Evolutionary conservation across 2,329 filamentous ascomycete genomes (phyloP), one percentile per base, ranked within the genome.

Genomic region (Westerdykella ornata): DNA sequence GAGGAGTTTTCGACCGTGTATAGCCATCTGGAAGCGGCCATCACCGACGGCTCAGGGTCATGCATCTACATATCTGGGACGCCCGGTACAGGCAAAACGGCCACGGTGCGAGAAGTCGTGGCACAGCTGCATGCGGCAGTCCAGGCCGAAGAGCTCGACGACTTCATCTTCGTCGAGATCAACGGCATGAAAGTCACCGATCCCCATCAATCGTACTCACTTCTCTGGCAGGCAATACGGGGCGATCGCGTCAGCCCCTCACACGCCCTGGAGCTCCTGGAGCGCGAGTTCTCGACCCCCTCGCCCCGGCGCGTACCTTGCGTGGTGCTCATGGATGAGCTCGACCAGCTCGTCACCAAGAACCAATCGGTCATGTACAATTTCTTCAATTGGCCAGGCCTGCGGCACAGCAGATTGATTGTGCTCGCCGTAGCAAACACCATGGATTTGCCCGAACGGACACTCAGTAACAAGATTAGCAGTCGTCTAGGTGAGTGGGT

Each of bases 341-440:
- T 98, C 36, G 92, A 98, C 63, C 92, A 98, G 68, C 78, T 98
- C 6, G 94, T 98, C 4, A 98, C 92, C 11, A 92, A 90, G 60
- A 97, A 95, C 58, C 94, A 98, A 65, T 90, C 87, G n/a, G 92
- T 98, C 68, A 98, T 98, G 92, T 98, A 98, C 71, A 98, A 98
- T 67, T 98, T 98, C 67, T 98, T 98, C 77, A 98, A 98, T 61
- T 98, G 92, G 92, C 92, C 92, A 3, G 85, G 87, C 9, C 73
- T 97, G 40, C 80, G 86, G 37, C 89, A 98, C 66, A 95, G 88
- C 40, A 81, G 89, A 37, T 75, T 98, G 34, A 96, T 98, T 63
- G 94, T 98, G 5, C 79, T 98, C 5, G 94, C 94, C 9, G 92
- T 98, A 14, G 94, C 92, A 39, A 98, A 98, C 66, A 98, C 92